Percentiles rank a stretch among this genome's conserved stretches.
Conservation (phyloP, 306 rosid genomes). For the Dryas octopetala region DNA sequence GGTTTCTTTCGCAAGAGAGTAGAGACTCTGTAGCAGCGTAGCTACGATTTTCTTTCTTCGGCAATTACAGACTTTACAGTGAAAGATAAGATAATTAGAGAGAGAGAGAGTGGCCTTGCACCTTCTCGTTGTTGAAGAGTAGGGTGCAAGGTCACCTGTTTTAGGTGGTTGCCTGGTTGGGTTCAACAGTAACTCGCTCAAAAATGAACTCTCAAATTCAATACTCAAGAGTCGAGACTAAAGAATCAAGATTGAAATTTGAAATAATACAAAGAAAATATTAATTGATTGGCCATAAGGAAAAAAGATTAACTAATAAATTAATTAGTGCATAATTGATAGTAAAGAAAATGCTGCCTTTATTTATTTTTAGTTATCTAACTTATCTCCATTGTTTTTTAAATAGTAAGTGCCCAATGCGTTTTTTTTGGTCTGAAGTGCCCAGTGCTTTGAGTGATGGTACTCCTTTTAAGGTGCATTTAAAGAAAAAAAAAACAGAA, state of each 20-base stretch:
- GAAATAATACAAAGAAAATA: background rate
- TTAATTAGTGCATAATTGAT: background rate
- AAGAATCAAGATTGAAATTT: background rate
- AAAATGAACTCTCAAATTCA: background rate
- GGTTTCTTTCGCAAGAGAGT: background rate
- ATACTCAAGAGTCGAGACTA: too few relatives aligned
- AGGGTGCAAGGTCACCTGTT: conserved; percentile 23
- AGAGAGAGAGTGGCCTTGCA: conserved; percentile 11
- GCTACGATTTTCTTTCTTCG: background rate
- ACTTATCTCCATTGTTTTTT: too few relatives aligned
- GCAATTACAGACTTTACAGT: background rate
- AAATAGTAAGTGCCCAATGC: too few relatives aligned
- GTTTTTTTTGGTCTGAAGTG: too few relatives aligned
- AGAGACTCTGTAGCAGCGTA: conserved; percentile 3
- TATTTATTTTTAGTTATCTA: too few relatives aligned
- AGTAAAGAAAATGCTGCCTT: background rate
- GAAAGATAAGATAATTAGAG: background rate
- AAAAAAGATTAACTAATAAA: background rate
- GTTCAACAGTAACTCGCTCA: background rate
- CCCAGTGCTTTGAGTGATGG: background rate
- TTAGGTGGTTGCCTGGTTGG: conserved; percentile 7
- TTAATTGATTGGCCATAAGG: background rate
- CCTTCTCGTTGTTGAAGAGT: conserved; percentile 14
- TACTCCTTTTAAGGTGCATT: background rate
- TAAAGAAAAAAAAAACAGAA: too few relatives aligned